phyloP scores from a whole-genome alignment of 805 yeast species.

The Ogataea philodendri region DNA sequence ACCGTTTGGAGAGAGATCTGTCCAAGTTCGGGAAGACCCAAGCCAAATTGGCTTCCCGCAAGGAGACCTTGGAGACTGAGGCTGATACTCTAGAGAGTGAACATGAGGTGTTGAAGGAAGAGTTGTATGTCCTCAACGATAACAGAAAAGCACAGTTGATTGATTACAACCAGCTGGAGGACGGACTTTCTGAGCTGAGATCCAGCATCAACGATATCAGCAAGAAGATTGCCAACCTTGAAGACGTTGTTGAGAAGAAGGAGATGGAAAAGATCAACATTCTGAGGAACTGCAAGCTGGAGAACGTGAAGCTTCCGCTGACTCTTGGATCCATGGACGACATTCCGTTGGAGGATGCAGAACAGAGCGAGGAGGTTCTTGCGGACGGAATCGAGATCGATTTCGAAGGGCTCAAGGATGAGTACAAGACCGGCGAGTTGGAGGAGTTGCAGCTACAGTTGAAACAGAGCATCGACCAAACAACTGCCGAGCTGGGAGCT shows the following conservation, averaged over 20 bases:
- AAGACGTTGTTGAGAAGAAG: conserved; percentile 53
- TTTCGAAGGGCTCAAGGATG: conserved; percentile 44
- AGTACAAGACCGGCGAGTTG: conserved; percentile 38
- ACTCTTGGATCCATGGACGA: conserved; percentile 56
- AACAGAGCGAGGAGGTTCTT: conserved; percentile 30
- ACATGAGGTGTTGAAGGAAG: conserved; percentile 37
- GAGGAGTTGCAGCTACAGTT: conserved; percentile 26
- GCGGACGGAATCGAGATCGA: conserved; percentile 54
- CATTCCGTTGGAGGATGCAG: conserved; percentile 58
- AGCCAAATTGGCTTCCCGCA: conserved; percentile 33
- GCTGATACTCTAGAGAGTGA: conserved; percentile 42
- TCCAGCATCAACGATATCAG: conserved; percentile 31
- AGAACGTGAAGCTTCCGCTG: conserved; percentile 63
- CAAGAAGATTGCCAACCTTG: conserved; percentile 40
- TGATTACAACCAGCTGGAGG: conserved; percentile 31
- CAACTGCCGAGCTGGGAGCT: conserved; percentile 38
- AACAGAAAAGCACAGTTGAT: conserved; percentile 17
- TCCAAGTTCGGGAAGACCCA: conserved; percentile 37
- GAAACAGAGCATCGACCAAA: conserved; percentile 35
- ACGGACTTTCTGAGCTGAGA: conserved; percentile 28
- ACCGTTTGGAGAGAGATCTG: conserved; percentile 41
- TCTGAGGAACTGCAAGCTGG: conserved; percentile 72
- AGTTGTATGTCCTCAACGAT: conserved; percentile 25
- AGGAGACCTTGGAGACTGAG: conserved; percentile 31
- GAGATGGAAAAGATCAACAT: conserved; percentile 56